phyloP scores from a whole-genome alignment of 225 moss, liverwort and hornwort species.

The Polytrichum formosum region DNA sequence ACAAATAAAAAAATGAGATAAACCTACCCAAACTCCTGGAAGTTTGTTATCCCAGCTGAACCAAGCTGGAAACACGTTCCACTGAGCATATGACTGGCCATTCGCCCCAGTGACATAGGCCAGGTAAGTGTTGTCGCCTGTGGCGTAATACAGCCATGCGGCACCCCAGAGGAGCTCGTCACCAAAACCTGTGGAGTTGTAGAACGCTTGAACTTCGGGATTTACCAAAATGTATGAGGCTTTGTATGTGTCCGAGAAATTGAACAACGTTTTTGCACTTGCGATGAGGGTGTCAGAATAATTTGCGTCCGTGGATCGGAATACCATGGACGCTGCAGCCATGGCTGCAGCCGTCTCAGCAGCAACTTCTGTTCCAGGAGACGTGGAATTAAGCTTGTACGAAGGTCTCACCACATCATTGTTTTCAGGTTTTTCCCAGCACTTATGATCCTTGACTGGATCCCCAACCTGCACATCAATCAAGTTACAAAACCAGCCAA shows the following conservation, averaged over 20 bases:
- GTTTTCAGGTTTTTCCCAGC: slow-evolving; percentile 70
- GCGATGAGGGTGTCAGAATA: slow-evolving; percentile 47
- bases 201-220: slow-evolving; percentile 31
- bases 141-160: slow-evolving; percentile 64
- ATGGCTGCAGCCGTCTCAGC: slow-evolving; percentile 75
- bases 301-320: slow-evolving; percentile 33
- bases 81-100: slow-evolving; percentile 38
- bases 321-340: slow-evolving; percentile 64
- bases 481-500: neutral
- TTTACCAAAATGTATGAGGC: slow-evolving; percentile 35
- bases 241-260: slow-evolving; percentile 39
- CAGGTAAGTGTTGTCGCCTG: slow-evolving; percentile 43
- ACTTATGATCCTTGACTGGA: slow-evolving; percentile 53
- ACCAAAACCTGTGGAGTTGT: slow-evolving; percentile 45
- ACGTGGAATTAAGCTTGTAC: slow-evolving; percentile 31
- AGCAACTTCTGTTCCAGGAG: slow-evolving; percentile 65
- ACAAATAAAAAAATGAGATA: too few species aligned
- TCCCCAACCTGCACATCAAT: slow-evolving; percentile 50
- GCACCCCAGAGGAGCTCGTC: slow-evolving; percentile 81
- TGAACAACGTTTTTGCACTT: slow-evolving; percentile 47
- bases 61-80: slow-evolving; percentile 40
- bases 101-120: slow-evolving; percentile 53
- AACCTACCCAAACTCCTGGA: slow-evolving; percentile 56
- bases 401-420: slow-evolving; percentile 41
- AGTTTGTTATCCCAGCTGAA: slow-evolving; percentile 83